Evolutionary conservation across 2,329 filamentous ascomycete genomes (phyloP).

Genomic region (Xylaria sp.): DNA sequence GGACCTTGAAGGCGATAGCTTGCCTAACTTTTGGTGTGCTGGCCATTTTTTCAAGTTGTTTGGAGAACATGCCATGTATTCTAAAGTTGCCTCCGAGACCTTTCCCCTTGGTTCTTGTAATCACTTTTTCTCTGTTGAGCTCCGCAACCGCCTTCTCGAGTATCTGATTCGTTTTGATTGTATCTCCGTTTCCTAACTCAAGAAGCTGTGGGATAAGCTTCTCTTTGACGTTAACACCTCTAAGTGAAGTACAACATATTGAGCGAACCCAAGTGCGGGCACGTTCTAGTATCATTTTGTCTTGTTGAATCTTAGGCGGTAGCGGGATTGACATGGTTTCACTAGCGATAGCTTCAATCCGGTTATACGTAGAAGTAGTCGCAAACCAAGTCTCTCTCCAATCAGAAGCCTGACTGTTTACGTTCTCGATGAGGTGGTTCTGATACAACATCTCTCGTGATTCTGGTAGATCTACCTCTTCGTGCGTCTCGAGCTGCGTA

Average conservation of each 20-base stretch:
- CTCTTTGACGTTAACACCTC: constrained; percentile 46
- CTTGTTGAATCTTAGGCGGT: constrained; percentile 34
- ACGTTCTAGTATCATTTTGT: constrained; percentile 53
- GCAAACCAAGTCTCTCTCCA: constrained; percentile 70
- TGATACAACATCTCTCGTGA: constrained; percentile 59
- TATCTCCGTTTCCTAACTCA: constrained; percentile 57
- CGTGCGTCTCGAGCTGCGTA: constrained; percentile 60
- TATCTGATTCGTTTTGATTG: constrained; percentile 55
- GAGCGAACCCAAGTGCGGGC: constrained; percentile 71
- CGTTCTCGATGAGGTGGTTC: constrained; percentile 56
- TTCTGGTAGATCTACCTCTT: constrained; percentile 61
- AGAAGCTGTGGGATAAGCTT: constrained; percentile 57
- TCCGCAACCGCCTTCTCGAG: constrained; percentile 62
- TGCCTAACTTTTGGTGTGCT: constrained; percentile 66
- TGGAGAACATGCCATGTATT: constrained; percentile 69
- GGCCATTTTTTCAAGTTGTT: constrained; percentile 66
- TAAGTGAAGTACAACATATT: constrained; percentile 63
- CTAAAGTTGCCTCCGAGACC: constrained; percentile 71
- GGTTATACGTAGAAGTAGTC: constrained; percentile 65
- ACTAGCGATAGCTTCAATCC: constrained; percentile 65
- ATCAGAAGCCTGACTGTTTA: constrained; percentile 52
- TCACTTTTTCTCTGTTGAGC: constrained; percentile 64
- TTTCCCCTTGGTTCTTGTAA: constrained; percentile 69
- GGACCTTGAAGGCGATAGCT: constrained; percentile 69
- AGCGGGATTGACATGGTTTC: constrained; percentile 57